These are phyloP conservation scores for Neonectria coccinea DNA, from an alignment of 2,329 filamentous ascomycete species.

Conservation along the genomic window DNA sequence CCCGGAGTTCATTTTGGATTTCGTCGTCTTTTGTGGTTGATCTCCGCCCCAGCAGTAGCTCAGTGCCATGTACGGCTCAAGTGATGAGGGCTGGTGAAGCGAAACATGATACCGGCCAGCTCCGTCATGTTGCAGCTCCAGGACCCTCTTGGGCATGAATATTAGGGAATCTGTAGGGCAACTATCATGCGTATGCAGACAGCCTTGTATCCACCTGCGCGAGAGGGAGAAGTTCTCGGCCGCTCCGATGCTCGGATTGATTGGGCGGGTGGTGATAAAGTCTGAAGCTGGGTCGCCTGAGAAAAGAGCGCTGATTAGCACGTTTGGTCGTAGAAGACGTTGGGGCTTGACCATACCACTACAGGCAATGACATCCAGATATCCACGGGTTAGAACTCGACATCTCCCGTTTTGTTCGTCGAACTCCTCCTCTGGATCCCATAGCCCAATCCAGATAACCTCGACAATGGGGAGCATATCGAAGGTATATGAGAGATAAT, in stretches of 20 bases:
- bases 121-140: neutral
- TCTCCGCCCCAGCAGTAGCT: conserved; percentile 1
- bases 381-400: neutral
- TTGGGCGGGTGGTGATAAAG: neutral
- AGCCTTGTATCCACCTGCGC: neutral
- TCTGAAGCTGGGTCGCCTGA: neutral
- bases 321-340: neutral
- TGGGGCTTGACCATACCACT: neutral
- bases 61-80: neutral
- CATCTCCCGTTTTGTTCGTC: neutral
- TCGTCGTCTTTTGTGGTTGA: neutral
- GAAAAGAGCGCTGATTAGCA: neutral
- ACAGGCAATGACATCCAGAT: neutral
- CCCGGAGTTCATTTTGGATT: neutral
- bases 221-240: neutral
- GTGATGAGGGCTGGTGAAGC: neutral
- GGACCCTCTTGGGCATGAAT: neutral
- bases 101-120: neutral
- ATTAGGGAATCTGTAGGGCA: neutral
- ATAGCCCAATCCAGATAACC: neutral
- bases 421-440: neutral
- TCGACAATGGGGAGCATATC: neutral
- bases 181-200: neutral
- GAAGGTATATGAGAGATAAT: neutral
- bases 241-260: neutral